Base-by-base conservation (phyloP, 495 filamentous ascomycete species). In the Pyrenula aspistea region DNA sequence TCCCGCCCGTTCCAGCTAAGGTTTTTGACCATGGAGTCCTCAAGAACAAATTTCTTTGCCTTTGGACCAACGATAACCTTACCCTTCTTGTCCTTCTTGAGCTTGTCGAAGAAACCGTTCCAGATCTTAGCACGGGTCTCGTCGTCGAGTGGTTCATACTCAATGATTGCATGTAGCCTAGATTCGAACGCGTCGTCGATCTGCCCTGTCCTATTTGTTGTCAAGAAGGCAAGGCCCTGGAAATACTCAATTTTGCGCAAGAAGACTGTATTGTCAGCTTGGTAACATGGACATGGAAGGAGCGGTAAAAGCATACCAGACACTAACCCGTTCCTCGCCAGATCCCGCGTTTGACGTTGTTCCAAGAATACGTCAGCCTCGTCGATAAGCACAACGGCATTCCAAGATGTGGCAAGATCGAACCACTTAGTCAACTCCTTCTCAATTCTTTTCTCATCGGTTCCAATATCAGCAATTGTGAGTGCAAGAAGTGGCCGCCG, bases 191-290 rank as follows among this genome's bases (percentile, higher is more conserved):
- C 31, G 20, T 68, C 64, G 48, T 70, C 64, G 56, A 81, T 68
- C 1, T 65, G 65, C 12, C 66, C 63, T 4, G 75, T 64, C 15
- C 77, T 70, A 61, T 80, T 81, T 2, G 68, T 69, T 11, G 63
- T 67, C 0, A 70, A 55, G 49, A 68, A 68, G 2, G 67, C 53
- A 42, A 67, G 60, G 12, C 63, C 62, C 3, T 57, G 56, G 24
- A 57, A 70, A 25, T 66, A 64, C 55, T 67, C 65, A 15, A 85
- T 81, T 25, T 78, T 70, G 2, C 75, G 79, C 56, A 83, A 74
- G 72, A 84, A 82, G 10, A 42, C 31, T 42, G 15, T 15, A 42
- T 15, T 15, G 15, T 42, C 15, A 42, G 31, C 31, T 8, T 42
- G 19, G 42, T 19, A 49, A 12, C n/a, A n/a, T 42, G 4, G 31